Evolutionary conservation across 2,329 filamentous ascomycete species (phyloP), one percentile per base, ranked within the genome.

Genomic region (Pseudopyrenochaeta lycopersici): DNA sequence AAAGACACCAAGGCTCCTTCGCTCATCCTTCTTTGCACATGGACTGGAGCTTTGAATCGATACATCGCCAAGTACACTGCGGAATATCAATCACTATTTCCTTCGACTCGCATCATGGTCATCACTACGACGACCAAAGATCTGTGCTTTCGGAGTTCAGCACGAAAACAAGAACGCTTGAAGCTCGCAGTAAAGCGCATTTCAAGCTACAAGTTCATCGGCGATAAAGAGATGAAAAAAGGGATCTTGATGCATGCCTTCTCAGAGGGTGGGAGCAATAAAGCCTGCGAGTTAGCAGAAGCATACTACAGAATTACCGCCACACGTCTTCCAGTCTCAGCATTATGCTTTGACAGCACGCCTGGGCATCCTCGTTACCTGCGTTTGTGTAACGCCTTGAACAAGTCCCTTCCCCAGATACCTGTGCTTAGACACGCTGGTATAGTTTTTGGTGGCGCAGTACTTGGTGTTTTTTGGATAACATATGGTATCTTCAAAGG

Each of bases 181-280:
- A 56, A 51, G 20, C 60, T 63, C 12, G 66, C 63, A 4, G 45
- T 70, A 23, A 51, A 63, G 39, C 56, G 52, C 21, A 65, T 70
- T 17, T 17, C 17, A n/a, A 36, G n/a, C n/a, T 36, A 36, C 33
- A 36, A 36, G n/a, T 36, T 15, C n/a, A 12, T 36, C 33, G 17
- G 4, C 33, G 33, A 36, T 9, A n/a, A 36, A 17, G 33, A 7
- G 17, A 15, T 36, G 33, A 9, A 17, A 15, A n/a, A n/a, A 9
- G 33, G 56, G 20, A 63, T 68, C 14, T 46, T 67, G 12, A 49
- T 71, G 42, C 69, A 71, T 43, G 58, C 55, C 21, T 70, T 70
- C 46, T 72, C 69, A 1, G 68, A 71, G 52, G 69, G 69, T 31
- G 68, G 69, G 7, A 65, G 60, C 42, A 64, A 68, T 44, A 71